Conservation (phyloP, 192 early-diverging fungal genomes). For the Coemansia sp. region DNA sequence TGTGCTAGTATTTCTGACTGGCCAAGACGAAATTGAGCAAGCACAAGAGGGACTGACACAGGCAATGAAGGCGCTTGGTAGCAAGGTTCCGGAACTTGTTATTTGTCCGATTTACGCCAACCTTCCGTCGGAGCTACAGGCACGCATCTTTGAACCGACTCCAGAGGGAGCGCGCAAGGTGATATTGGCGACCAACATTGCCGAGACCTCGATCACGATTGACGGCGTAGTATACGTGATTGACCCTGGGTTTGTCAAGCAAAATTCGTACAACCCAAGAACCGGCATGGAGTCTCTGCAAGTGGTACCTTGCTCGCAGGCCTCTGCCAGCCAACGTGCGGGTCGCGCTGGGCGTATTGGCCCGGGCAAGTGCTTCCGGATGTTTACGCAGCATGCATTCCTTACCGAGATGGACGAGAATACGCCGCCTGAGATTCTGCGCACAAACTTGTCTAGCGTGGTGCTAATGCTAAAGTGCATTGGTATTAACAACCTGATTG, state of each 20-base stretch:
- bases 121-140: slow-evolving; percentile 93
- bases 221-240: slow-evolving; percentile 97
- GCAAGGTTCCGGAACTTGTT: slow-evolving; percentile 84
- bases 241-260: slow-evolving; percentile 97
- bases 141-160: slow-evolving; percentile 95
- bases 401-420: slow-evolving; percentile 93
- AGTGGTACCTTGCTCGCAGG: slow-evolving; percentile 92
- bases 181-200: slow-evolving; percentile 98
- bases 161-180: slow-evolving; percentile 92
- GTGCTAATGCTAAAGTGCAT: slow-evolving; percentile 92
- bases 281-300: slow-evolving; percentile 96
- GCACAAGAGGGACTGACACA: slow-evolving; percentile 79
- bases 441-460: slow-evolving; percentile 88
- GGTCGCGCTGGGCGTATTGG: slow-evolving; percentile 96
- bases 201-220: slow-evolving; percentile 97
- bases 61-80: slow-evolving; percentile 78
- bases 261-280: slow-evolving; percentile 91
- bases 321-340: slow-evolving; percentile 89
- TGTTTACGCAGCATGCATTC: slow-evolving; percentile 92
- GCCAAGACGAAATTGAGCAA: slow-evolving; percentile 97
- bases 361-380: slow-evolving; percentile 94
- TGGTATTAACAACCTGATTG: slow-evolving; percentile 94
- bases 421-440: slow-evolving; percentile 94
- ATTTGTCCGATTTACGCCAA: slow-evolving; percentile 97
- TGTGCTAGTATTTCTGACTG: slow-evolving; percentile 93